Conservation (phyloP, 352 stramenopile species). For the Phytophthora europaea region DNA sequence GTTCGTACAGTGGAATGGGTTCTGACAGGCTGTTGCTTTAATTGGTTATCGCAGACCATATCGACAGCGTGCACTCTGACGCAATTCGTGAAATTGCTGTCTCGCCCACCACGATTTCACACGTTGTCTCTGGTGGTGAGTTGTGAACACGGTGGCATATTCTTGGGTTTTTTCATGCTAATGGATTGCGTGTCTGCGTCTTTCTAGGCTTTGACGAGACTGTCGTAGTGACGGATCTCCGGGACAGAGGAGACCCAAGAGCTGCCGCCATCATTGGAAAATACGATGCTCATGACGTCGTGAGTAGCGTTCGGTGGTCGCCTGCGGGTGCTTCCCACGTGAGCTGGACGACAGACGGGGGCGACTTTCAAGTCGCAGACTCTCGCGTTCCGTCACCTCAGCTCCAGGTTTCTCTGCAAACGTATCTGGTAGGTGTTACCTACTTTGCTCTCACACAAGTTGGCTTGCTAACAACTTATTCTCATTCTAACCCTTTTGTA, state of each 20-base stretch:
- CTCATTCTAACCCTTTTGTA: slow-evolving; percentile 17
- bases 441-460: not conserved
- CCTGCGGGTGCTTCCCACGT: slow-evolving; percentile 47
- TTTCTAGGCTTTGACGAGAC: not conserved
- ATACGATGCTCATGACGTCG: slow-evolving; percentile 79
- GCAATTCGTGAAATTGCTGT: slow-evolving; percentile 80
- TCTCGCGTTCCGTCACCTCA: slow-evolving; percentile 48
- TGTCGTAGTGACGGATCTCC: not conserved
- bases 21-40: not conserved
- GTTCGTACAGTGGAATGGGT: not conserved
- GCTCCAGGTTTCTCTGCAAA: slow-evolving; percentile 49
- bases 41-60: slow-evolving; percentile 42
- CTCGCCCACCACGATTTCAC: slow-evolving; percentile 25
- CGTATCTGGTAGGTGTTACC: slow-evolving; percentile 31
- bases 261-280: slow-evolving; percentile 57
- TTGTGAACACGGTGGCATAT: not conserved
- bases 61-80: slow-evolving; percentile 73
- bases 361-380: slow-evolving; percentile 80
- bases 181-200: not conserved
- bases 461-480: slow-evolving; percentile 7
- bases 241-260: slow-evolving; percentile 36
- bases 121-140: slow-evolving; percentile 59
- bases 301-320: slow-evolving; percentile 84
- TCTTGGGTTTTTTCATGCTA: not conserved
- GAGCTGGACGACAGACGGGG: slow-evolving; percentile 87